Conservation (phyloP, 768 basidiomycete species). For the Lactarius psammicola region DNA sequence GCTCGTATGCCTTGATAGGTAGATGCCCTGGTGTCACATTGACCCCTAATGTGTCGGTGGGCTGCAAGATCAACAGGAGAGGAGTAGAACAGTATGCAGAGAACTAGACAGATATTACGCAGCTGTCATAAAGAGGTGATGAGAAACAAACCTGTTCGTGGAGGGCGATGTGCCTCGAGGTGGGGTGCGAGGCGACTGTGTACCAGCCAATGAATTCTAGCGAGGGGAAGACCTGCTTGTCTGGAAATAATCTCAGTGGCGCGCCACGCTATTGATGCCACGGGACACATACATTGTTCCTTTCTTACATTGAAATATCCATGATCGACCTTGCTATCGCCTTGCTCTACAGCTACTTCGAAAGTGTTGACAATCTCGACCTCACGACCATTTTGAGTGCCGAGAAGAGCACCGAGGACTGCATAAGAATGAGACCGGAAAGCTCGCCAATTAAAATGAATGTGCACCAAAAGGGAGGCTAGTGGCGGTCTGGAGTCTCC, state of each 20-base stretch:
- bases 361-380: conserved; percentile 98
- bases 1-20: conserved; percentile 92
- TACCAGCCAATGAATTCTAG: conserved; percentile 99
- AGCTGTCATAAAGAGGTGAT: neutral
- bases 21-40: conserved; percentile 69
- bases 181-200: conserved; percentile 75
- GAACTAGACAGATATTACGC: conserved; percentile 52
- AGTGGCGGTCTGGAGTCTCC: conserved; percentile 67
- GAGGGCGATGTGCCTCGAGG: conserved; percentile 70
- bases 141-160: conserved; percentile 71
- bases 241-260: conserved; percentile 41
- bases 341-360: conserved; percentile 71
- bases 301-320: conserved; percentile 77
- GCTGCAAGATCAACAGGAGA: conserved; percentile 76
- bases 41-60: conserved; percentile 44
- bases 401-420: conserved; percentile 94
- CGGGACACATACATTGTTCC: conserved; percentile 70
- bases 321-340: conserved; percentile 62
- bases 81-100: conserved; percentile 84
- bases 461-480: conserved; percentile 62
- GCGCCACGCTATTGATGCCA: neutral
- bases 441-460: conserved; percentile 3
- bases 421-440: conserved; percentile 13
- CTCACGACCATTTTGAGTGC: conserved; percentile 90
- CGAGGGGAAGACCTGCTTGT: conserved; percentile 97